Base-by-base conservation (phyloP, 1,139 yeast species). In the Pichia sp. region DNA sequence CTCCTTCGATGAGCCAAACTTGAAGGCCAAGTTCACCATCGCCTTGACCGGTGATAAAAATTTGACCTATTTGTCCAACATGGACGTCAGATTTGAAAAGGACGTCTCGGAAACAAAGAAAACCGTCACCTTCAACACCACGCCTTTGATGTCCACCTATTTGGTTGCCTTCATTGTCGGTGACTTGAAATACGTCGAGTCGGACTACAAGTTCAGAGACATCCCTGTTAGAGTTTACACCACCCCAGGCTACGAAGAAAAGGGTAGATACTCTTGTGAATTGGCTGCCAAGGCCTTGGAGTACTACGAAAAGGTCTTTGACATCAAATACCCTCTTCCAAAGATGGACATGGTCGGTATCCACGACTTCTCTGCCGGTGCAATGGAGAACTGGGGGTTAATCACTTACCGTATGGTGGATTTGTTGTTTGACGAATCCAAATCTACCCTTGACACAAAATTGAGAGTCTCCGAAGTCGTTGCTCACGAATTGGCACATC, bases 1-100 rank as follows among this genome's bases (percentile, higher is more conserved):
- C 23, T 88, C 90, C 67, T 84, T 87, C 63, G 96, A 90, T 70
- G 96, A 90, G 70, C 97, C 97, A 26, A 82, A 85, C 53, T 78
- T 85, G 60, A 90, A 90, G 74, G 95, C 96, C 19, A 80, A 85
- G 52, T 90, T 87, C 66, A 82, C 84, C 57, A 77, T 90, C 56
- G 71, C 84, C 29, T 75, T 90, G 63, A 76, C 84, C 58, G 82
- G 90, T 47, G 82, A 83, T 58, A 75, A 77, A 61, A 71, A 79
- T 46, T 78, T 83, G 70, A 87, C 87, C 44, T 87, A 85, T 58
- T 78, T 90, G 63, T 85, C 95, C 52, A 90, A 90, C 70, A 89
- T 88, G 95, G 90, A 87, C 66, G 84, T 79, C 43, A 64, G 59
- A 53, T 56, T 54, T 43, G 83, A 82, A 57, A 72, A 74, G 54